Evolutionary conservation across 345 rosid species (phyloP).

Genomic region (Heritiera fomes): DNA sequence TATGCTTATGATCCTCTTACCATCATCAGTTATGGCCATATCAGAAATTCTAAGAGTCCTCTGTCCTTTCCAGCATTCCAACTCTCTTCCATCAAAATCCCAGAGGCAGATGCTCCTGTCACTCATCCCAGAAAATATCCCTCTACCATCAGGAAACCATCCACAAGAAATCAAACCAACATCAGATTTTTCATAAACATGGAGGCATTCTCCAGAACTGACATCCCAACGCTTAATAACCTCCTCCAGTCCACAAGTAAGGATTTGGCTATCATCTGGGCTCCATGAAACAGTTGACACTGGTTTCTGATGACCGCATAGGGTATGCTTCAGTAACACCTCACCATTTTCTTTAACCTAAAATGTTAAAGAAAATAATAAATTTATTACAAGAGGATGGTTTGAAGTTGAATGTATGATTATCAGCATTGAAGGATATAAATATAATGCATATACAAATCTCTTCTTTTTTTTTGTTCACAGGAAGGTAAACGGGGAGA

Average conservation of each 20-base stretch:
- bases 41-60: slow-evolving; percentile 58
- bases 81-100: slow-evolving; percentile 68
- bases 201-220: slow-evolving; percentile 55
- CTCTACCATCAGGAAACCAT: slow-evolving; percentile 57
- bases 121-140: slow-evolving; percentile 56
- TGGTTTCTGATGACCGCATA: slow-evolving; percentile 54
- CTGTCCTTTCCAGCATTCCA: slow-evolving; percentile 69
- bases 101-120: slow-evolving; percentile 66
- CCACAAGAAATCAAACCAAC: slow-evolving; percentile 64
- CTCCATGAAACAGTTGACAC: slow-evolving; percentile 63
- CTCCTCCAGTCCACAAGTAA: slow-evolving; percentile 71
- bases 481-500: too few relatives aligned
- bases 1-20: slow-evolving; percentile 57
- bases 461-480: too few relatives aligned
- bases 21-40: slow-evolving; percentile 62
- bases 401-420: background rate
- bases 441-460: background rate
- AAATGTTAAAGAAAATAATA: background rate
- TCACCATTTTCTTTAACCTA: slow-evolving; percentile 51
- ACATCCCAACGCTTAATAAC: slow-evolving; percentile 66
- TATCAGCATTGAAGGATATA: background rate
- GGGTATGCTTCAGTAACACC: slow-evolving; percentile 48
- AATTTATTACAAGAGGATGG: background rate
- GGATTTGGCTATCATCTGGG: slow-evolving; percentile 57
- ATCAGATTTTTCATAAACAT: slow-evolving; percentile 50